Conservation (phyloP, 2,329 filamentous ascomycete species). For the Colletotrichum sp. region DNA sequence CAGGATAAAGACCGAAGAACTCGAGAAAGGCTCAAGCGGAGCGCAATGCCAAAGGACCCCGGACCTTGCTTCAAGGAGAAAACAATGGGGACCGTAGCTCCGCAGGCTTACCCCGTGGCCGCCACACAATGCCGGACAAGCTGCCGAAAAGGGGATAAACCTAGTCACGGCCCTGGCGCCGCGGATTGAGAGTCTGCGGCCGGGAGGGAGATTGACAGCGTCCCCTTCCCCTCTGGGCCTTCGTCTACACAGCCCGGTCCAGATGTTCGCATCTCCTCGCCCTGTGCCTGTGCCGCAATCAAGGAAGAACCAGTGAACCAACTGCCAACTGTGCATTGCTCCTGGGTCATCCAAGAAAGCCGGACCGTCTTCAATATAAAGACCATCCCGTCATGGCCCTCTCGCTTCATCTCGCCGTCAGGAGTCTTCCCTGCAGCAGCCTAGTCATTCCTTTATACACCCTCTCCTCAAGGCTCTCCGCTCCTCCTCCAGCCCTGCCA, state of each 20-base stretch:
- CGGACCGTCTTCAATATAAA: slow-evolving; percentile 10
- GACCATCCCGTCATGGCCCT: slow-evolving; percentile 6
- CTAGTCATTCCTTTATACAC: slow-evolving; percentile 12
- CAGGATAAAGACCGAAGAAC: not conserved
- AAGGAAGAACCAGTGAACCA: not conserved
- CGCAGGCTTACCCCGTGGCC: not conserved
- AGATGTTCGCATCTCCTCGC: not conserved
- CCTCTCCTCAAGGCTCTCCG: not conserved
- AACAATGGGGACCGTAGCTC: not conserved
- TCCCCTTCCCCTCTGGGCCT: not conserved
- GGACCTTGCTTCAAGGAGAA: slow-evolving; percentile 6
- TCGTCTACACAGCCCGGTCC: not conserved
- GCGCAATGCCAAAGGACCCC: not conserved
- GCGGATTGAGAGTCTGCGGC: not conserved
- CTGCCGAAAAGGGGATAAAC: slow-evolving; percentile 5
- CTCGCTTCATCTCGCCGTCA: not conserved
- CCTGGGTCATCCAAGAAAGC: not conserved
- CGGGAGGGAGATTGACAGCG: slow-evolving; percentile 3
- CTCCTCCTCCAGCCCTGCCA: not conserved
- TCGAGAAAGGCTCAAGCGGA: not conserved
- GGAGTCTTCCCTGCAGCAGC: slow-evolving; percentile 19
- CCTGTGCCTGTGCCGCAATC: not conserved
- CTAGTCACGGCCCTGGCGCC: not conserved
- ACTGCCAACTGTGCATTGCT: not conserved
- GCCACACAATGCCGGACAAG: not conserved